These are phyloP conservation scores for Carpinus viminea DNA, from an alignment of 306 rosid species.

Conservation along the genomic window DNA sequence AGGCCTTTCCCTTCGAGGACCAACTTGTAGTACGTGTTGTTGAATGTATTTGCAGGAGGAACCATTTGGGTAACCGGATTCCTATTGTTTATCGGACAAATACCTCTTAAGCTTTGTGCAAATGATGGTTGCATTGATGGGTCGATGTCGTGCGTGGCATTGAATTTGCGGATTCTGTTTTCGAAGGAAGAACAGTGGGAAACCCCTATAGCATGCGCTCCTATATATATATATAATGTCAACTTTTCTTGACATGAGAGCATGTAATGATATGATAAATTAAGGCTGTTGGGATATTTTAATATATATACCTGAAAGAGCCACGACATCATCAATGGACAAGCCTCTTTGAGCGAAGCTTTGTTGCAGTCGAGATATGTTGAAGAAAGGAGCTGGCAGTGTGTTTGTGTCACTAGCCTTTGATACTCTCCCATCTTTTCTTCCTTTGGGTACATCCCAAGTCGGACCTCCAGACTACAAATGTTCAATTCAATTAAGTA, in stretches of 20 bases:
- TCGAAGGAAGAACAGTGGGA: constrained; percentile 75
- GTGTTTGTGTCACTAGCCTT: constrained; percentile 68
- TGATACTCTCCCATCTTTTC: constrained; percentile 75
- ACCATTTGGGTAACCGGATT: constrained; percentile 59
- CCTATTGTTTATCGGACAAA: constrained; percentile 48
- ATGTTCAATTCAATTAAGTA: not conserved
- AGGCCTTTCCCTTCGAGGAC: constrained; percentile 57
- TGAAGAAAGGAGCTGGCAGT: constrained; percentile 79
- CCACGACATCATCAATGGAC: constrained; percentile 51
- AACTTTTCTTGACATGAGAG: not conserved
- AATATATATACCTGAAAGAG: constrained; percentile 47
- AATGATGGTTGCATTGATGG: constrained; percentile 56
- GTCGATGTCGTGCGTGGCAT: constrained; percentile 56
- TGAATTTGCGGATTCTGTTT: constrained; percentile 58
- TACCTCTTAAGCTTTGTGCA: constrained; percentile 39
- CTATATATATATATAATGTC: constrained; percentile 35
- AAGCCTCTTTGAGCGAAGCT: constrained; percentile 56
- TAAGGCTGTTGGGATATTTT: not conserved
- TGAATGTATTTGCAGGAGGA: constrained; percentile 49
- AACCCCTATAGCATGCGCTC: constrained; percentile 88
- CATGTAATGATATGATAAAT: not conserved
- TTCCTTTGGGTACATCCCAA: constrained; percentile 69
- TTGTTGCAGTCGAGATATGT: constrained; percentile 53
- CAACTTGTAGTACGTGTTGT: constrained; percentile 61
- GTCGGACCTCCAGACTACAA: constrained; percentile 82